phyloP scores from a whole-genome alignment of 495 filamentous ascomycete genomes.

The Cercophora samala region DNA sequence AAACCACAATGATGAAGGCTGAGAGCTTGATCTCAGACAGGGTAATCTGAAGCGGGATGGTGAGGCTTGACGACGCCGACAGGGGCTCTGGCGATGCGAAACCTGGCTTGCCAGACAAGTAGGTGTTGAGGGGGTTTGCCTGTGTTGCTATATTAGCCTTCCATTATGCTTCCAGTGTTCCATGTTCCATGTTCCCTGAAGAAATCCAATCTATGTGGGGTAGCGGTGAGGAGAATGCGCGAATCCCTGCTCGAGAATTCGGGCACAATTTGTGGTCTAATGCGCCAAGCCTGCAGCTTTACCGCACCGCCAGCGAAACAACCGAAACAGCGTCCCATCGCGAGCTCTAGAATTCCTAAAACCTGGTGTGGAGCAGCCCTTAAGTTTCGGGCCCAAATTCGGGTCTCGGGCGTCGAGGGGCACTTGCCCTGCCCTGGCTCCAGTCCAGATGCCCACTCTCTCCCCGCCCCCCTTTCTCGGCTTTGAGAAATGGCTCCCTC shows the following conservation, averaged over 20 bases:
- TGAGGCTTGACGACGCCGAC: conserved; percentile 89
- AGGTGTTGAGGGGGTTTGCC: conserved; percentile 96
- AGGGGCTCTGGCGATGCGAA: conserved; percentile 91
- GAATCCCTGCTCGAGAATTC: conserved; percentile 27
- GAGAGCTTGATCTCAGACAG: conserved; percentile 95
- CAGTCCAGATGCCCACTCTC: neutral
- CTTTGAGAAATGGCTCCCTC: neutral
- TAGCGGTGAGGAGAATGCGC: conserved; percentile 18
- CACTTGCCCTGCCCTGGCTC: neutral
- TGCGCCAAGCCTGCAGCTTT: conserved; percentile 28
- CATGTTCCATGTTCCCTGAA: conserved; percentile 11
- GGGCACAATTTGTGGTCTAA: conserved; percentile 28
- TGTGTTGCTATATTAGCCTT: conserved; percentile 50
- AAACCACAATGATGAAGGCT: conserved; percentile 94
- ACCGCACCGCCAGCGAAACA: neutral
- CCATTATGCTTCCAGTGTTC: conserved; percentile 27
- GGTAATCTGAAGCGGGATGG: conserved; percentile 94
- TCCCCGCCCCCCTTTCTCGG: neutral
- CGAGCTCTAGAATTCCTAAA: neutral
- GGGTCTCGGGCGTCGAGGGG: neutral
- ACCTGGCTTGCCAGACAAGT: conserved; percentile 80
- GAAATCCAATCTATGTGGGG: conserved; percentile 20
- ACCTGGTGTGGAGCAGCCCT: neutral
- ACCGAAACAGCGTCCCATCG: neutral
- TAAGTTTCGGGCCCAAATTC: neutral